phyloP scores from a whole-genome alignment of 176 grass and related monocot genomes.

The Lolium perenne region DNA sequence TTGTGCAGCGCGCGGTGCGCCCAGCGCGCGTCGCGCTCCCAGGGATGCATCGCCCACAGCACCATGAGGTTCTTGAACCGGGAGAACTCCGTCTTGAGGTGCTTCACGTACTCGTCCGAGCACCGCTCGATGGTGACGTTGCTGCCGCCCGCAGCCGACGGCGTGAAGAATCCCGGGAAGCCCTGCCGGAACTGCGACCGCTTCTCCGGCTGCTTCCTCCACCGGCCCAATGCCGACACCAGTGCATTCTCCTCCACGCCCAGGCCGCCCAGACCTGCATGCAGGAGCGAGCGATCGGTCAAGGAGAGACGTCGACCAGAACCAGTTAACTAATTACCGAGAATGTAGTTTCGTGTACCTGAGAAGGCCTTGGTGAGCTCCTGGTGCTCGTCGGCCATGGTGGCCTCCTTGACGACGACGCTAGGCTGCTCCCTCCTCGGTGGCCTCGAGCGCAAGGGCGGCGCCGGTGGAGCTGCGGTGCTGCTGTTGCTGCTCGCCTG shows the following conservation, averaged over 20 bases:
- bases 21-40: conserved; percentile 83
- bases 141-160: background rate
- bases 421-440: conserved; percentile 28
- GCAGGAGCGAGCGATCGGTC: background rate
- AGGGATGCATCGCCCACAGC: conserved; percentile 83
- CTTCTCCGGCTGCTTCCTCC: conserved; percentile 73
- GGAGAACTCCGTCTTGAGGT: conserved; percentile 66
- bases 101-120: conserved; percentile 65
- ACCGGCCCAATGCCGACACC: conserved; percentile 56
- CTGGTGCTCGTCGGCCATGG: conserved; percentile 67
- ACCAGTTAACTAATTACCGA: no score
- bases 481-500: conserved; percentile 4
- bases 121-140: conserved; percentile 58
- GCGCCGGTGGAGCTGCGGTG: conserved; percentile 31
- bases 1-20: conserved; percentile 67
- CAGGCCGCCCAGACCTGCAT: conserved; percentile 77
- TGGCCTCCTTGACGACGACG: conserved; percentile 3
- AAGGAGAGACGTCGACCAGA: no score
- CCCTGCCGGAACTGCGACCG: conserved; percentile 54
- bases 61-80: conserved; percentile 72
- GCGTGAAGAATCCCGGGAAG: conserved; percentile 63
- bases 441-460: conserved; percentile 14
- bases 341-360: no score
- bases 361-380: conserved; percentile 79
- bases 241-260: conserved; percentile 80